Percentiles rank a stretch among this genome's conserved stretches.
phyloP scores from a whole-genome alignment of 129 eudicot species.

The Tagetes patula region DNA sequence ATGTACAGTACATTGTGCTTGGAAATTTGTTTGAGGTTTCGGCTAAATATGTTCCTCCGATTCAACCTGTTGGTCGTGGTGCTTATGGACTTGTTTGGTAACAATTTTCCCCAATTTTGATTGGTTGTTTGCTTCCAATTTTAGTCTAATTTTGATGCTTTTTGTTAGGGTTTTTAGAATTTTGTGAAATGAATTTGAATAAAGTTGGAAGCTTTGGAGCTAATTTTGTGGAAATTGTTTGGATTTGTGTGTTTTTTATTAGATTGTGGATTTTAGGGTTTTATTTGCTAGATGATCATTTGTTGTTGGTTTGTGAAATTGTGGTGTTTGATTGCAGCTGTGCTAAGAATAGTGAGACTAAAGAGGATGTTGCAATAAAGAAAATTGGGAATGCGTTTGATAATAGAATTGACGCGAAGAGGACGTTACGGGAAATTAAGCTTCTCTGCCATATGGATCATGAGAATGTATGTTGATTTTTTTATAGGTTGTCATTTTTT shows the following conservation, averaged over 20 bases:
- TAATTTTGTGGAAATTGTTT: not conserved
- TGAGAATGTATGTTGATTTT: conserved; percentile 54
- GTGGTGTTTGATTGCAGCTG: conserved; percentile 7
- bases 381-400: conserved; percentile 79
- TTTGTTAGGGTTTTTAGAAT: not conserved
- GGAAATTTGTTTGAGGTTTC: conserved; percentile 35
- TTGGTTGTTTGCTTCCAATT: not conserved
- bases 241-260: not conserved
- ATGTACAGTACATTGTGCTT: conserved; percentile 22
- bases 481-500: not conserved
- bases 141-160: not conserved
- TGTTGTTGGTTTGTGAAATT: not conserved
- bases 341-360: conserved; percentile 72
- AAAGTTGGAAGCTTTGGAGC: too few species aligned
- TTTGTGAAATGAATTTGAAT: not conserved
- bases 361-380: conserved; percentile 83
- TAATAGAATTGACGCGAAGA: conserved; percentile 77
- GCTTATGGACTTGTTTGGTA: conserved; percentile 32
- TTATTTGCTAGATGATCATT: not conserved
- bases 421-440: conserved; percentile 81
- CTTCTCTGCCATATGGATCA: conserved; percentile 86
- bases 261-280: not conserved
- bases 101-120: not conserved
- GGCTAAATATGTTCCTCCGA: conserved; percentile 31
- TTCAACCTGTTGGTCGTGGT: conserved; percentile 28